Percentiles rank a stretch among this genome's conserved stretches.
Conservation (phyloP, 495 filamentous ascomycete genomes). For the Xylaria castorea region DNA sequence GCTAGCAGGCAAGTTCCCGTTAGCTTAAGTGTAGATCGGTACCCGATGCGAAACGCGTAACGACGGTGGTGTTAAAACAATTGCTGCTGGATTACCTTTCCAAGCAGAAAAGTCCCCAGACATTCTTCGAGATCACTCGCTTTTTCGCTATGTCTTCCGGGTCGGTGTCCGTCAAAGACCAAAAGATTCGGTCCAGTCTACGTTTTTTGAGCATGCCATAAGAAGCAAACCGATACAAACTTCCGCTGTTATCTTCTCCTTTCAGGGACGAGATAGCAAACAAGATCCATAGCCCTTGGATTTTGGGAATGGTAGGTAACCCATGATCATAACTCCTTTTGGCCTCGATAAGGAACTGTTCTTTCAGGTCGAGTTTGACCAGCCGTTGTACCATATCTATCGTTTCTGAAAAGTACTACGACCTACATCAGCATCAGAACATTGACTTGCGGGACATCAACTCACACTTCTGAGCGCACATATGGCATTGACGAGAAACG, state of each 20-base stretch:
- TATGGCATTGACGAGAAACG: slow-evolving; percentile 62
- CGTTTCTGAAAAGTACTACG: slow-evolving; percentile 25
- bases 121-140: slow-evolving; percentile 23
- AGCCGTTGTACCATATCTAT: slow-evolving; percentile 1
- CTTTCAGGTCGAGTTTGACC: slow-evolving; percentile 19
- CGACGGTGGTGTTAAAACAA: neutral
- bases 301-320: slow-evolving; percentile 16
- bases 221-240: slow-evolving; percentile 31
- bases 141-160: slow-evolving; percentile 18
- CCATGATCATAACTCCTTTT: slow-evolving; percentile 29
- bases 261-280: slow-evolving; percentile 25
- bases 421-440: neutral
- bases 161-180: slow-evolving; percentile 13
- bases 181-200: slow-evolving; percentile 15
- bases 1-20: neutral
- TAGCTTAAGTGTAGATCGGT: neutral
- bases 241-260: slow-evolving; percentile 29
- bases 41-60: neutral
- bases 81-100: slow-evolving; percentile 26
- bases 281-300: slow-evolving; percentile 29
- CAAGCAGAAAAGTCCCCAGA: slow-evolving; percentile 29
- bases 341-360: slow-evolving; percentile 28
- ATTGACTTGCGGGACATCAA: neutral
- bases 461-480: slow-evolving; percentile 52
- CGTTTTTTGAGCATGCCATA: slow-evolving; percentile 32